These are phyloP conservation scores for Yamadazyma paraphyllophila DNA, from an alignment of 805 yeast species.

Conservation along the genomic window DNA sequence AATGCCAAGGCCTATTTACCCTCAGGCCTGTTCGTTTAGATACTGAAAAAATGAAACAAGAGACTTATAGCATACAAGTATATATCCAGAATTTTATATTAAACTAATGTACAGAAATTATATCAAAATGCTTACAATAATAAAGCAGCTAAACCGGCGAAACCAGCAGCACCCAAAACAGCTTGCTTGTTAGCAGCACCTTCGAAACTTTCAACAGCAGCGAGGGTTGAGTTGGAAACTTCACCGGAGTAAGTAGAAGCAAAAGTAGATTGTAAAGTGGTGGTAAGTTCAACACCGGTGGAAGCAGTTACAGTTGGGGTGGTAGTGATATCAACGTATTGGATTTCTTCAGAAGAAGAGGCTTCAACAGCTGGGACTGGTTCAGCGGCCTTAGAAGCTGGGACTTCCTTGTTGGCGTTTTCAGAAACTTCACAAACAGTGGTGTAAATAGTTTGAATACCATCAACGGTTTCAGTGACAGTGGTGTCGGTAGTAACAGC, in stretches of 20 bases:
- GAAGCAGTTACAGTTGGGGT: conserved; percentile 51
- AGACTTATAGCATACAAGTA: too few relatives aligned
- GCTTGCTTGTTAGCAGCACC: conserved; percentile 31
- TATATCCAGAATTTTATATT: neutral
- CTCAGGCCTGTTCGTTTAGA: too few relatives aligned
- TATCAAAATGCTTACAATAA: conserved; percentile 25
- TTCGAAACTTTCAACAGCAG: conserved; percentile 25
- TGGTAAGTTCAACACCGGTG: conserved; percentile 45
- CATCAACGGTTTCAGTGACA: conserved; percentile 33
- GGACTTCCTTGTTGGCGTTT: neutral
- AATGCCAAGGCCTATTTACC: too few relatives aligned
- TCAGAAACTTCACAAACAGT: conserved; percentile 31
- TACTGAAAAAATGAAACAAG: conserved; percentile 1
- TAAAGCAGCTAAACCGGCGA: conserved; percentile 41
- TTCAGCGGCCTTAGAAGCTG: conserved; percentile 10
- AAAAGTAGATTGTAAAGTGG: conserved; percentile 35
- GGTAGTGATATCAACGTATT: conserved; percentile 48
- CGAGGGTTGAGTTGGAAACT: conserved; percentile 14
- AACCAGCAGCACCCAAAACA: conserved; percentile 36
- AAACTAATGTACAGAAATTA: conserved; percentile 6
- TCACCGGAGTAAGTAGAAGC: conserved; percentile 26
- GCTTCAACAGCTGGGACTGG: conserved; percentile 16
- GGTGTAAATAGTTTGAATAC: conserved; percentile 34
- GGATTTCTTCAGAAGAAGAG: conserved; percentile 15
- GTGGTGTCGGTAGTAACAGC: conserved; percentile 27